phyloP scores from a whole-genome alignment of 345 rosid genomes.

The Melaleuca alternifolia region DNA sequence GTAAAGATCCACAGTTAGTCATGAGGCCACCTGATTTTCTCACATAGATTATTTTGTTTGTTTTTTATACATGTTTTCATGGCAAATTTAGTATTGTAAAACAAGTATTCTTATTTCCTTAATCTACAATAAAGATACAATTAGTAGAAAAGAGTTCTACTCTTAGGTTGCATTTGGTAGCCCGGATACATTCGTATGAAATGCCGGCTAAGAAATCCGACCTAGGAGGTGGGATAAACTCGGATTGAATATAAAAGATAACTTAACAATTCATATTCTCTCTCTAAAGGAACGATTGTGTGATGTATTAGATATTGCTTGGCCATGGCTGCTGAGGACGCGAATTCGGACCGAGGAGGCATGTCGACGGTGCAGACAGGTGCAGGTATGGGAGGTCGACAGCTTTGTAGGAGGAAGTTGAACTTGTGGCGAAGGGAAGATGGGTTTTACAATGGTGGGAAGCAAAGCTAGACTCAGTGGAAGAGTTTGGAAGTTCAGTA shows the following conservation, averaged over 20 bases:
- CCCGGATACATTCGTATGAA: no score
- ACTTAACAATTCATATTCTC: no score
- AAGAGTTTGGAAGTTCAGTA: background rate
- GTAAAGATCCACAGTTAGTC: background rate
- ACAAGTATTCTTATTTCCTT: background rate
- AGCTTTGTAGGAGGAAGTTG: background rate
- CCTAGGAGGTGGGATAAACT: no score
- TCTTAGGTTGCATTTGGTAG: background rate
- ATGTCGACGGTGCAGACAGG: background rate
- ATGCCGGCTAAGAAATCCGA: no score
- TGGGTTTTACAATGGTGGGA: accelerated
- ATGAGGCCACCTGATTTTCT: background rate
- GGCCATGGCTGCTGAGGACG: background rate
- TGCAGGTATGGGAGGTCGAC: no score
- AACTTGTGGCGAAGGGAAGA: accelerated
- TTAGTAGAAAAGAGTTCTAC: background rate
- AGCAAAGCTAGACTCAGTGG: no score
- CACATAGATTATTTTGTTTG: background rate
- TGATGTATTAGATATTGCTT: no score
- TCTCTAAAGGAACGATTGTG: no score
- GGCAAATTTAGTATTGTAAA: background rate
- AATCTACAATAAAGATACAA: background rate
- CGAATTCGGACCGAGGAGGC: background rate
- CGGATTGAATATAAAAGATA: no score
- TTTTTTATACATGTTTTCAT: background rate